A percentile compares a stretch with the other conserved stretches of the same genome.
Conservation (phyloP, 2,329 filamentous ascomycete species). For the Magnaporthiopsis incrustans region DNA sequence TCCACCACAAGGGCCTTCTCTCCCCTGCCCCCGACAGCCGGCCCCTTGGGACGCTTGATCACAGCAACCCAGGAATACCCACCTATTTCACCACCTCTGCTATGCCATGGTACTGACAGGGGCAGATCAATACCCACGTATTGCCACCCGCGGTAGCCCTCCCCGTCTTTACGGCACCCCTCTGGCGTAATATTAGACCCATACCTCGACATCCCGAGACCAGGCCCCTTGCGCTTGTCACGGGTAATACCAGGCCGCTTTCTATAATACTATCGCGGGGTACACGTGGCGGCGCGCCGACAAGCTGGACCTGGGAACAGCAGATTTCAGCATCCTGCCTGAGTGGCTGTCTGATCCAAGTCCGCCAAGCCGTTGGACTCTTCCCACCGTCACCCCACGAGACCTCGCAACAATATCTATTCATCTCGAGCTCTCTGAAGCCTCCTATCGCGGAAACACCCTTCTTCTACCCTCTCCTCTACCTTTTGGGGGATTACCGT, state of each 20-base stretch:
- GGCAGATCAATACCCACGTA: not conserved
- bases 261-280: not conserved
- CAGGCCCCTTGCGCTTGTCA: not conserved
- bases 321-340: not conserved
- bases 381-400: not conserved
- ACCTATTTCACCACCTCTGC: not conserved
- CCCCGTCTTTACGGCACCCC: not conserved
- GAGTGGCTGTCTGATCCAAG: not conserved
- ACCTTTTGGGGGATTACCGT: not conserved
- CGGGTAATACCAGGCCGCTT: not conserved
- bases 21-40: not conserved
- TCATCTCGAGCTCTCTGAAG: not conserved
- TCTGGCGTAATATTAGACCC: not conserved
- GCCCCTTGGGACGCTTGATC: not conserved
- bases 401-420: not conserved
- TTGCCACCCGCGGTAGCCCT: not conserved
- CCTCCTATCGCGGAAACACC: not conserved
- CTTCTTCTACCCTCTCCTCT: not conserved
- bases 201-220: not conserved
- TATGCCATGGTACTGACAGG: not conserved
- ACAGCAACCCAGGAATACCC: not conserved
- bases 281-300: not conserved
- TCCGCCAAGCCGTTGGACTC: not conserved
- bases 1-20: not conserved
- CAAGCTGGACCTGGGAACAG: not conserved